phyloP scores from a whole-genome alignment of 176 grass and related monocot genomes.

The Miscanthus lutarioriparius region DNA sequence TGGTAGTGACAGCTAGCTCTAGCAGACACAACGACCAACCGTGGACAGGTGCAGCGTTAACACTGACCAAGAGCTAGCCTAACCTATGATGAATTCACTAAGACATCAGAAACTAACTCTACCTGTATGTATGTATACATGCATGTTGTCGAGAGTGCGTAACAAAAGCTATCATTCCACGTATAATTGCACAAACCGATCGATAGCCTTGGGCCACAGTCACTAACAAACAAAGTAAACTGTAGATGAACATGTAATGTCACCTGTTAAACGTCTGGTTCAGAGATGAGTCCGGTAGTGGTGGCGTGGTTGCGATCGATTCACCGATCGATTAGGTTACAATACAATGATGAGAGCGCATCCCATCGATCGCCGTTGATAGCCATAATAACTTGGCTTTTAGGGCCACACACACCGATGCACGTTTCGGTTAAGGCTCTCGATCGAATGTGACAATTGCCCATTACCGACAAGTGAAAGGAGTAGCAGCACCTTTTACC shows the following conservation, averaged over 20 bases:
- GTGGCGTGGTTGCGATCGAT: background rate
- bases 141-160: background rate
- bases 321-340: background rate
- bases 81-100: background rate
- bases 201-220: background rate
- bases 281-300: background rate
- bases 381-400: constrained; percentile 40
- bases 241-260: background rate
- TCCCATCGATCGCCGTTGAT: constrained; percentile 22
- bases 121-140: background rate
- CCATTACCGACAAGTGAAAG: constrained; percentile 6
- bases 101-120: background rate
- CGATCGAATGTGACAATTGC: constrained; percentile 8
- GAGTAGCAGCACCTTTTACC: constrained; percentile 10
- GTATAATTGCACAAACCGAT: constrained; percentile 16
- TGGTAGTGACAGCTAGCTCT: constrained; percentile 4
- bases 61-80: background rate
- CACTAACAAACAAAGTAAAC: background rate
- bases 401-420: constrained; percentile 37
- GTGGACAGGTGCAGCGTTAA: constrained; percentile 3
- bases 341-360: constrained; percentile 25
- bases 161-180: background rate
- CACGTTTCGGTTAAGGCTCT: constrained; percentile 29
- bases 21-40: constrained; percentile 18
- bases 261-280: constrained; percentile 4